phyloP scores from a whole-genome alignment of 2,329 filamentous ascomycete species.

The Trichophyton schoenleinii region DNA sequence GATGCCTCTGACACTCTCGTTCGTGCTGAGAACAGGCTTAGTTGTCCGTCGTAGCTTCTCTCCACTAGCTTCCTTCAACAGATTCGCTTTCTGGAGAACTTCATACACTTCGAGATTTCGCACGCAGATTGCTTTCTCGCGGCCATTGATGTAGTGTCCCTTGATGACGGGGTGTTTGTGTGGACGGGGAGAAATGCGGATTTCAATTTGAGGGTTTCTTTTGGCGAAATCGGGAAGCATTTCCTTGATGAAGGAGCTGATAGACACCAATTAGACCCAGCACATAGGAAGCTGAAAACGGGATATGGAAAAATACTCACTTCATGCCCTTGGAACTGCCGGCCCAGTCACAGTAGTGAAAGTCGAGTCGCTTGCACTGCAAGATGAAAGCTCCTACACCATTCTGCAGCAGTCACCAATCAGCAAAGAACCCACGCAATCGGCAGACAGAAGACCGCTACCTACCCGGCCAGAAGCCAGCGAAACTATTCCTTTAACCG shows the following conservation, averaged over 20 bases:
- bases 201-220: conserved; percentile 76
- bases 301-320: conserved; percentile 37
- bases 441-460: conserved; percentile 1
- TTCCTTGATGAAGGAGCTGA: conserved; percentile 67
- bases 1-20: conserved; percentile 53
- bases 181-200: conserved; percentile 82
- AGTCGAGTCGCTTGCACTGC: conserved; percentile 89
- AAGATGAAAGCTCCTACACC: conserved; percentile 93
- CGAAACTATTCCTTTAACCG: conserved; percentile 38
- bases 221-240: conserved; percentile 65
- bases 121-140: conserved; percentile 74
- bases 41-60: conserved; percentile 41
- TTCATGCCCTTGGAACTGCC: conserved; percentile 93
- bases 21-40: conserved; percentile 48
- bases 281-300: background rate
- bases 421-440: background rate
- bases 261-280: background rate
- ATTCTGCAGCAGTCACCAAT: conserved; percentile 48
- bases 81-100: conserved; percentile 61
- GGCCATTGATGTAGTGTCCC: conserved; percentile 86
- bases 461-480: conserved; percentile 46
- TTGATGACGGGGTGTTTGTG: conserved; percentile 77
- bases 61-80: conserved; percentile 36
- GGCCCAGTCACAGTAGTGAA: conserved; percentile 95
- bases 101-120: conserved; percentile 70